Evolutionary conservation across 129 eudicot genomes (phyloP).

Genomic region (Erigeron canadensis): DNA sequence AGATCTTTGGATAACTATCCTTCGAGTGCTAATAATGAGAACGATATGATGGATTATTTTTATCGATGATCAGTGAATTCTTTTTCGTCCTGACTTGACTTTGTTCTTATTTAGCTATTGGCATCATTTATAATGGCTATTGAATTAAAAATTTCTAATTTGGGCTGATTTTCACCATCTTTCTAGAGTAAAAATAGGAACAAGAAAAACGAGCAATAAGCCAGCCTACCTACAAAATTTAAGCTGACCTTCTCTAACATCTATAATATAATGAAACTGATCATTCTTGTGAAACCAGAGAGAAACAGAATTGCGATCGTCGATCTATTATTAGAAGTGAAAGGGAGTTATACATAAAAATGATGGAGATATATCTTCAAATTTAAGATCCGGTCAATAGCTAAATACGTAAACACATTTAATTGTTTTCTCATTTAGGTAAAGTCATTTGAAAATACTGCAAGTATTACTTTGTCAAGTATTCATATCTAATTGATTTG

Average conservation of each 20-base stretch:
- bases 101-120: not conserved
- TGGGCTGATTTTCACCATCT: conserved; percentile 5
- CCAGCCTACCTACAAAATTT: conserved; percentile 9
- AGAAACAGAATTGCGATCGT: not conserved
- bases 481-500: conserved; percentile 9
- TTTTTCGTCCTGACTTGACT: not conserved
- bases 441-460: not conserved
- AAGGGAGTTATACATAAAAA: not conserved
- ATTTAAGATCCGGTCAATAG: conserved; percentile 15
- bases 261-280: not conserved
- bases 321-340: not conserved
- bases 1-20: not conserved
- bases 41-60: not conserved
- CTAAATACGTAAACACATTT: not conserved
- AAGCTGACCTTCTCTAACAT: too few relatives aligned
- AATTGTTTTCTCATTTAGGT: conserved; percentile 14
- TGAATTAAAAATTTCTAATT: not conserved
- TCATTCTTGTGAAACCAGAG: not conserved
- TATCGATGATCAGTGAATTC: conserved; percentile 9
- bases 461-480: not conserved
- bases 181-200: conserved; percentile 9
- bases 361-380: not conserved
- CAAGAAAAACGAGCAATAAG: not conserved
- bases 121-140: not conserved
- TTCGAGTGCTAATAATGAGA: not conserved